Base-by-base conservation (phyloP, 2,329 filamentous ascomycete genomes). In the Aspergillus pseudoterreus region DNA sequence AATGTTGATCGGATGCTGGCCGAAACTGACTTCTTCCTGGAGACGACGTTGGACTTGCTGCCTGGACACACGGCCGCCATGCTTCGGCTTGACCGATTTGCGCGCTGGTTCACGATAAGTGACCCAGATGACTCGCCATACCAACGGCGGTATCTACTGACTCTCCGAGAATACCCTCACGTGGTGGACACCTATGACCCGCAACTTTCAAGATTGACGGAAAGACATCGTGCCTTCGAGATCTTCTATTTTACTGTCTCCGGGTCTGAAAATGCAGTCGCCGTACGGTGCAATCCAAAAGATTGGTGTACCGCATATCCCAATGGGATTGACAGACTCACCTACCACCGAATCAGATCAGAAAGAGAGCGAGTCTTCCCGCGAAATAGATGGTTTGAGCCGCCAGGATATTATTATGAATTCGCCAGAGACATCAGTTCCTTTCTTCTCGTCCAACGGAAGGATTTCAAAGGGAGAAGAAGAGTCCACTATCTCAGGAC, bases 51-150 rank as follows among this genome's bases (percentile, higher is more conserved):
- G 30, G 47, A 50, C 19, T 24, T 10, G 3, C 41, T 50, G 3
- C 42, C 30, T 9, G 47, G 47, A 11, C 6, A 14, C 15, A 45
- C 42, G 9, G 47, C 41, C 11, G 9, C n/a, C 6, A 35, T 50
- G 19, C 47, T 50, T 30, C 47, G 47, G 17, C 47, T 39, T 6
- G 41, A 38, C 12, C 47, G 47, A 6, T 50, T 50, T 17, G 47
- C 47, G 2, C 15, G 27, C 6, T 50, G 47, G 47, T 39, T 49
- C 19, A 41, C 38, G 4, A 41, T 17, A 14, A 17, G 11, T 8
- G 11, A 15, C 19, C n/a, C 11, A 15, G 17, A 15, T 8, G 19
- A 17, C 38, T 41, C 38, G 17, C 38, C n/a, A 17, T 41, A 41
- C 38, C 38, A 41, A 15, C n/a, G 38, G 14, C 38, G 17, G 38